Percentiles rank a stretch among this genome's conserved stretches.
phyloP scores from a whole-genome alignment of 2,329 filamentous ascomycete species.

The Cercospora zeina region DNA sequence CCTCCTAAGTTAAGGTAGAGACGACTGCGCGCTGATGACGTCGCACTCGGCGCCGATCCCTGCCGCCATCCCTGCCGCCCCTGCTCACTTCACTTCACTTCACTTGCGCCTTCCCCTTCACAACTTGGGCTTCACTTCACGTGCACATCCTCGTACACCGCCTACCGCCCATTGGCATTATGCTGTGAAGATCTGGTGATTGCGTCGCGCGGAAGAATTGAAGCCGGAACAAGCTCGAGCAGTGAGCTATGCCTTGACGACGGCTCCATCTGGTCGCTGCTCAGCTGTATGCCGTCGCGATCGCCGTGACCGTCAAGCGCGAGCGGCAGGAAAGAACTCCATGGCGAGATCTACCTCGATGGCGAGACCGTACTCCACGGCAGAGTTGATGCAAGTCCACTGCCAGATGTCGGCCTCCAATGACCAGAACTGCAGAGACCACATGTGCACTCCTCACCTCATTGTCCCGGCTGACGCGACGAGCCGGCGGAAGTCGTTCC shows the following conservation, averaged over 20 bases:
- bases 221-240: too few species aligned
- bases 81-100: slow-evolving; percentile 3
- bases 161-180: too few species aligned
- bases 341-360: too few species aligned
- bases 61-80: not conserved
- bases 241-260: too few species aligned
- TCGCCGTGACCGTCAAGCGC: too few species aligned
- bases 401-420: not conserved
- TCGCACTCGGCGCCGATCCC: slow-evolving; percentile 2
- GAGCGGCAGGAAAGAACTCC: too few species aligned
- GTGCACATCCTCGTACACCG: too few species aligned
- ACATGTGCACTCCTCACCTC: not conserved
- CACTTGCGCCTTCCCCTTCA: not conserved
- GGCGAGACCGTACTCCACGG: not conserved
- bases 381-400: not conserved
- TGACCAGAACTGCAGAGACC: not conserved
- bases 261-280: too few species aligned
- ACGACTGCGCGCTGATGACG: not conserved
- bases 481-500: not conserved
- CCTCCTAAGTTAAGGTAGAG: too few species aligned
- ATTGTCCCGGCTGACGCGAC: not conserved
- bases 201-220: too few species aligned
- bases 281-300: too few species aligned
- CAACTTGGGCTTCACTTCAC: not conserved
- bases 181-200: too few species aligned